phyloP scores from a whole-genome alignment of 2,329 filamentous ascomycete genomes.

The Xylariaceae sp. region DNA sequence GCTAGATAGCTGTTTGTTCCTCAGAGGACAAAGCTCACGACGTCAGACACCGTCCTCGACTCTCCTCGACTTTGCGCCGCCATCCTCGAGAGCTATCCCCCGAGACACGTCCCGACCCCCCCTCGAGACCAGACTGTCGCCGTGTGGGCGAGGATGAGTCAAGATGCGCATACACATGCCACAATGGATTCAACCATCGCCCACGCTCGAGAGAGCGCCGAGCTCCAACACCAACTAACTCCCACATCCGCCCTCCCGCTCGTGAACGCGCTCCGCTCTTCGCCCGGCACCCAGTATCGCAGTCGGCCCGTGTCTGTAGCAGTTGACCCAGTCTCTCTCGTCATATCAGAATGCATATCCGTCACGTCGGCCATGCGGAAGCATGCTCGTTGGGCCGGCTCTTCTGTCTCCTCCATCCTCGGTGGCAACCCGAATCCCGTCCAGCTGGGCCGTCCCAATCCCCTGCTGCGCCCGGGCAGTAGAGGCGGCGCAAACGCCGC shows the following conservation, averaged over 20 bases:
- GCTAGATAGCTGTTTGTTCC: conserved; percentile 15
- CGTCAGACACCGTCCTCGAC: not conserved
- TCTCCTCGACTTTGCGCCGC: not conserved
- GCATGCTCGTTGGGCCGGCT: conserved; percentile 92
- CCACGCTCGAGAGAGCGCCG: conserved; percentile 25
- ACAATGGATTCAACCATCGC: conserved; percentile 28
- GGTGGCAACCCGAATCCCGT: conserved; percentile 67
- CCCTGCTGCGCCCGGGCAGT: conserved; percentile 39
- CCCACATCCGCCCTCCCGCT: conserved; percentile 14
- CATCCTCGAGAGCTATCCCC: not conserved
- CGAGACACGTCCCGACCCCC: conserved; percentile 1
- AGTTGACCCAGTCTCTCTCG: conserved; percentile 85
- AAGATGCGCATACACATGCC: conserved; percentile 32
- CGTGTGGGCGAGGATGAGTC: conserved; percentile 35
- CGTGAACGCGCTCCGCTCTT: conserved; percentile 15
- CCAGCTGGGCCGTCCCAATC: conserved; percentile 49
- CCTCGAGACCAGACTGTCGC: conserved; percentile 19
- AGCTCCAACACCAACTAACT: conserved; percentile 25
- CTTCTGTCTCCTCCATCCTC: conserved; percentile 91
- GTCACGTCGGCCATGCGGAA: conserved; percentile 98
- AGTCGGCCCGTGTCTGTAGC: conserved; percentile 71
- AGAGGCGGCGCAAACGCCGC: conserved; percentile 39
- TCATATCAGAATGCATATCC: conserved; percentile 98
- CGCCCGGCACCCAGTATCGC: conserved; percentile 55
- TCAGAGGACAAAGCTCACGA: not conserved